Base-by-base conservation (phyloP, 768 basidiomycete genomes). In the Stropharia rugosoannulata region DNA sequence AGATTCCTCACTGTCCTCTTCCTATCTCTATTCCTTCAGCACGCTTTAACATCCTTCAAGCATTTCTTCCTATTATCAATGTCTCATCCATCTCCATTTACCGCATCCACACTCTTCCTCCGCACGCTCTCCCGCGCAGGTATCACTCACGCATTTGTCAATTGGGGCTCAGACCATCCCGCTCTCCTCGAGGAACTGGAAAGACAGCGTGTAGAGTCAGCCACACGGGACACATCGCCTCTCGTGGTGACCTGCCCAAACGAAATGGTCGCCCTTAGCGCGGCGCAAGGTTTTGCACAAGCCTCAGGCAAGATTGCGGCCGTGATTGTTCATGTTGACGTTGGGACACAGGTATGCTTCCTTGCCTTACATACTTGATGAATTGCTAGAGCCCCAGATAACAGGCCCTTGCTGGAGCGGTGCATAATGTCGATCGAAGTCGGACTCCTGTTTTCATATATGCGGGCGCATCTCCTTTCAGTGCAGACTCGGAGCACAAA, bases 121-220 rank as follows among this genome's bases (percentile, higher is more conserved):
- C 71, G 80, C 40, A 70, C 84, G 0, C 76, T 88, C 16, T 66
- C 68, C 13, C 68, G 80, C 49, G 81, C 80, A 1, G 85, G 85
- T 2, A 81, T 89, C 36, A 86, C 84, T 0, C 84, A 87, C 64
- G 80, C 79, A 8, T 87, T 89, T 62, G 86, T 84, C 15, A 89
- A 89, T 71, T 89, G 88, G 84, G 89, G 88, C 1, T 86, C 84
- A 0, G 88, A 90, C 60, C 88, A 90, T 61, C 85, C 87, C 0
- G 87, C 82, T 0, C 66, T 90, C 12, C 75, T 90, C 22, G 88
- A 89, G 60, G 88, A 89, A 29, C 75, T 90, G 9, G 79, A 80
- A 52, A 73, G 83, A 16, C 83, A 87, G 57, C 75, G 82, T 2
- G 63, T 66, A 5, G 66, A 73, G 43, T 47, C 46, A 13, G 35